A percentile compares a stretch with the other conserved stretches of the same genome.
These are phyloP conservation scores for Alternaria consortialis DNA, from an alignment of 2,329 filamentous ascomycete species.

Conservation along the genomic window DNA sequence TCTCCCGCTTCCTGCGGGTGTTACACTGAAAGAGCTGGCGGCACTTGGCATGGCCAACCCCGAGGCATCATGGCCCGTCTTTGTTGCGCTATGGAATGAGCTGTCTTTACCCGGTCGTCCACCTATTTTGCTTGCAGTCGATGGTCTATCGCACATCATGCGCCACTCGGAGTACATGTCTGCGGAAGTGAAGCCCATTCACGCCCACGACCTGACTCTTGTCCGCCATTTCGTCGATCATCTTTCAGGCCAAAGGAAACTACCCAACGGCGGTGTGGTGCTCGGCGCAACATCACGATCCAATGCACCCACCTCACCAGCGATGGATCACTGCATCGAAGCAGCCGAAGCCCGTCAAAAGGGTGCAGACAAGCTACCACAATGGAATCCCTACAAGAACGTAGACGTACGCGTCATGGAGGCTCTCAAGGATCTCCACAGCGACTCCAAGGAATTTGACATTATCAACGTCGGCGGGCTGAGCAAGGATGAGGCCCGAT, in stretches of 20 bases:
- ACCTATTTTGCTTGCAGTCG: slow-evolving; percentile 77
- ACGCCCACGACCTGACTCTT: slow-evolving; percentile 84
- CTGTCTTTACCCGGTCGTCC: slow-evolving; percentile 68
- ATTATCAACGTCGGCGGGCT: slow-evolving; percentile 71
- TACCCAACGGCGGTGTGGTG: slow-evolving; percentile 80
- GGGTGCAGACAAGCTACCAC: slow-evolving; percentile 44
- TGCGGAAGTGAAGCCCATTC: slow-evolving; percentile 75
- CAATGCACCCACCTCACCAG: slow-evolving; percentile 71
- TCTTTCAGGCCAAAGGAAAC: slow-evolving; percentile 59
- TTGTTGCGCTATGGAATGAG: slow-evolving; percentile 83
- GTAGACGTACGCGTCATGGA: slow-evolving; percentile 64
- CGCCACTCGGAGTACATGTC: slow-evolving; percentile 77
- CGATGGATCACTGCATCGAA: slow-evolving; percentile 73
- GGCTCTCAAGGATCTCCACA: slow-evolving; percentile 51
- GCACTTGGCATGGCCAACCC: slow-evolving; percentile 75
- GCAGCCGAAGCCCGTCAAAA: slow-evolving; percentile 57
- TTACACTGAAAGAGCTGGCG: slow-evolving; percentile 73
- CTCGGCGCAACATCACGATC: slow-evolving; percentile 77
- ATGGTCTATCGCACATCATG: slow-evolving; percentile 86
- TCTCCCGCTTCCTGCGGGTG: slow-evolving; percentile 65
- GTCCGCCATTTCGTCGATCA: slow-evolving; percentile 78
- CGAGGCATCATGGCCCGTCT: slow-evolving; percentile 81
- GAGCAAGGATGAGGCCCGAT: slow-evolving; percentile 76
- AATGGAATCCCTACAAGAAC: slow-evolving; percentile 62
- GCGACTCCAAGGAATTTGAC: slow-evolving; percentile 48